A percentile compares a stretch with the other conserved stretches of the same genome.
Evolutionary conservation across 2,329 filamentous ascomycete genomes (phyloP).

Genomic region (Dactylonectria estremocensis): DNA sequence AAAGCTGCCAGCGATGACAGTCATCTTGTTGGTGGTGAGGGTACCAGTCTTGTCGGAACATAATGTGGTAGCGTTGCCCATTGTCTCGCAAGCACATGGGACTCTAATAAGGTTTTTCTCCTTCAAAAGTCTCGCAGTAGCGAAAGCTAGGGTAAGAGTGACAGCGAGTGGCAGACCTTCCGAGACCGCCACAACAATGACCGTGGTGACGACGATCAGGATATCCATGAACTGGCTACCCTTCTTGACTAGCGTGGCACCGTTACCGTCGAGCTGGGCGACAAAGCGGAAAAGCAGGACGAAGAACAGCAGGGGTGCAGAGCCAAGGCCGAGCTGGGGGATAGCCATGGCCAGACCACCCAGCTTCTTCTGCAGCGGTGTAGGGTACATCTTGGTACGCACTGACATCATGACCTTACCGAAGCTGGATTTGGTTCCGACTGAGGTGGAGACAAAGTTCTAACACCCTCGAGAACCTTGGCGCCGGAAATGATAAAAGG

Average conservation of each 20-base stretch:
- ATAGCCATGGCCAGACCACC: constrained; percentile 51
- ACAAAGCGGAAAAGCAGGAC: constrained; percentile 86
- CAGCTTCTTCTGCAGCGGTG: constrained; percentile 70
- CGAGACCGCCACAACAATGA: constrained; percentile 77
- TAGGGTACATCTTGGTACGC: constrained; percentile 65
- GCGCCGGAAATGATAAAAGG: constrained; percentile 75
- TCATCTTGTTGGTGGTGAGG: constrained; percentile 77
- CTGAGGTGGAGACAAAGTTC: constrained; percentile 67
- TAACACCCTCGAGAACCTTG: constrained; percentile 67
- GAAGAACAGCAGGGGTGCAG: constrained; percentile 81
- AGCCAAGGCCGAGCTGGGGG: constrained; percentile 67
- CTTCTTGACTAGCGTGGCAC: too few relatives aligned
- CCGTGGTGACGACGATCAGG: constrained; percentile 76
- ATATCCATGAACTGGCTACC: constrained; percentile 72
- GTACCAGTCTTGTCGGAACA: constrained; percentile 75
- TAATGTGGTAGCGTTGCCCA: constrained; percentile 81
- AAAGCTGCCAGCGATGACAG: constrained; percentile 78
- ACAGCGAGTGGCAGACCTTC: constrained; percentile 78
- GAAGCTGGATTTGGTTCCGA: constrained; percentile 67
- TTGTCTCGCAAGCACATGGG: constrained; percentile 78
- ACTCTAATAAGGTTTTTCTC: constrained; percentile 80
- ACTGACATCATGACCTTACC: constrained; percentile 71
- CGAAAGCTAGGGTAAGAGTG: constrained; percentile 77
- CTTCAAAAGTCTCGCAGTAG: constrained; percentile 78
- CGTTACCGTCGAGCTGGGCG: too few relatives aligned